Evolutionary conservation across 495 filamentous ascomycete species (phyloP).

Genomic region (Hypoxylon rickii): DNA sequence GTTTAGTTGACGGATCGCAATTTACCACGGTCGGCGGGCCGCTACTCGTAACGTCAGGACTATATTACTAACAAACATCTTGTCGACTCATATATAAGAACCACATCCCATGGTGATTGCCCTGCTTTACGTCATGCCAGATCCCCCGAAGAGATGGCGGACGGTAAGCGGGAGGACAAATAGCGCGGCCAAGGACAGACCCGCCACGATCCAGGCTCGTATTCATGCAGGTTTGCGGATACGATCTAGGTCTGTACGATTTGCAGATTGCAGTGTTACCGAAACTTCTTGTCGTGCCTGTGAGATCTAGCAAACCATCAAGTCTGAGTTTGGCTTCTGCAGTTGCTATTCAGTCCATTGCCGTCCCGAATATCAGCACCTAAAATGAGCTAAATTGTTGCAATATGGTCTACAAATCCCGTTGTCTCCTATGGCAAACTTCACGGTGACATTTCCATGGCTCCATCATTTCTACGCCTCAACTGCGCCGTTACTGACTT

Average conservation of each 20-base stretch:
- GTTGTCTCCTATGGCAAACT: no score
- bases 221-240: slow-evolving; percentile 19
- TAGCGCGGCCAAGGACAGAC: not conserved
- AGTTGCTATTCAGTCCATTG: no score
- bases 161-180: slow-evolving; percentile 1
- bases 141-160: not conserved
- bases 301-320: no score
- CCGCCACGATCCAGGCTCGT: slow-evolving; percentile 7
- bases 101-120: not conserved
- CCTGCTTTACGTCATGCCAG: not conserved
- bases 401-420: no score
- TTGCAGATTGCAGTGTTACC: slow-evolving; percentile 12
- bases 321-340: no score
- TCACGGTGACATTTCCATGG: no score
- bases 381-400: no score
- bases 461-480: no score
- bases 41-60: not conserved
- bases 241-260: not conserved
- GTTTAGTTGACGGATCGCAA: slow-evolving; percentile 1
- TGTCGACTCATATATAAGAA: no score
- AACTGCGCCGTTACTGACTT: no score
- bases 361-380: no score
- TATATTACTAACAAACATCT: not conserved
- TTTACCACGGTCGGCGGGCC: not conserved
- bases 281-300: slow-evolving; percentile 16